A percentile compares a stretch with the other conserved stretches of the same genome.
Evolutionary conservation across 169 alveolate genomes (phyloP).

Genomic region (Plasmodium chabaudi): DNA sequence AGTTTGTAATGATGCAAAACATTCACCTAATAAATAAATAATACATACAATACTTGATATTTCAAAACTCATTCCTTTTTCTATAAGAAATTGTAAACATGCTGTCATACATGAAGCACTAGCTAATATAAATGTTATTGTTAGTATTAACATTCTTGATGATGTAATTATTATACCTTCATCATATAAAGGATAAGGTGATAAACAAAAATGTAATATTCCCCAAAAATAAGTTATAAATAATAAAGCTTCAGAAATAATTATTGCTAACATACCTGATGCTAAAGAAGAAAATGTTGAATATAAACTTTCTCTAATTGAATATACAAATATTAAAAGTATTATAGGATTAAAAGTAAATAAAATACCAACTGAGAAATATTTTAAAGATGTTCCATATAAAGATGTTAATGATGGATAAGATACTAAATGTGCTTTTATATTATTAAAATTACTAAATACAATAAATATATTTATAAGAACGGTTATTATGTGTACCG

Average conservation of each 20-base stretch:
- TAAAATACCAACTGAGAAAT: constrained; percentile 26
- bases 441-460: constrained; percentile 32
- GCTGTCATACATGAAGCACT: constrained; percentile 50
- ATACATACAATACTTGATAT: constrained; percentile 26
- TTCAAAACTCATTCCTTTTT: constrained; percentile 40
- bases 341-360: constrained; percentile 29
- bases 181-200: constrained; percentile 1
- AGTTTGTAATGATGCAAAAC: constrained; percentile 40
- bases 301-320: constrained; percentile 34
- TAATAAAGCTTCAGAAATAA: constrained; percentile 12
- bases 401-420: constrained; percentile 29
- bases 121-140: constrained; percentile 13
- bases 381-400: constrained; percentile 44
- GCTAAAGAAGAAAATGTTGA: constrained; percentile 29
- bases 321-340: constrained; percentile 16
- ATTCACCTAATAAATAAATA: constrained; percentile 15
- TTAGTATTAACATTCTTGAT: constrained; percentile 14
- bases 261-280: neutral
- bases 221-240: constrained; percentile 16
- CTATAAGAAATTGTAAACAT: constrained; percentile 28
- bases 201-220: constrained; percentile 16
- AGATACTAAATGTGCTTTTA: constrained; percentile 46
- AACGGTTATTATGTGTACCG: constrained; percentile 35
- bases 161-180: constrained; percentile 5
- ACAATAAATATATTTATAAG: constrained; percentile 29